Conservation (phyloP, 2,329 filamentous ascomycete species). For the Coniochaeta pulveracea region DNA sequence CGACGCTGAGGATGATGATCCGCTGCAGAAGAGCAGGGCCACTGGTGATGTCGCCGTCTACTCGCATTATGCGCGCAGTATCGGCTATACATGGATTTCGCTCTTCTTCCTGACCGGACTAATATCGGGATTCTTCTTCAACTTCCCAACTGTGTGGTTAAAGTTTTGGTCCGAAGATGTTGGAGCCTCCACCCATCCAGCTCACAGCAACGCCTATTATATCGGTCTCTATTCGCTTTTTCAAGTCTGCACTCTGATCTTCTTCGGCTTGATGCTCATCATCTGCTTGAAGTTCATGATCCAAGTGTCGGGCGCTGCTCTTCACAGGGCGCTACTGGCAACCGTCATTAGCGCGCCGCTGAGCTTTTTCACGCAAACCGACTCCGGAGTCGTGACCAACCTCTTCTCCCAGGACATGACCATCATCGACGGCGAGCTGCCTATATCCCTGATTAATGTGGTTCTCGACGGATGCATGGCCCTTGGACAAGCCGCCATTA, state of each 20-base stretch:
- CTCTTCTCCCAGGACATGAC: conserved; percentile 31
- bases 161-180: conserved; percentile 17
- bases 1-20: not conserved
- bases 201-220: conserved; percentile 15
- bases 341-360: conserved; percentile 21
- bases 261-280: conserved; percentile 12
- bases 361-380: conserved; percentile 22
- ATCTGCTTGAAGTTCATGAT: conserved; percentile 13
- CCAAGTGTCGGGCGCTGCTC: conserved; percentile 9
- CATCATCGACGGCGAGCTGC: conserved; percentile 26
- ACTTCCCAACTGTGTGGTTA: conserved; percentile 16
- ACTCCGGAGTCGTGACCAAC: conserved; percentile 23
- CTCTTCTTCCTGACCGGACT: conserved; percentile 9
- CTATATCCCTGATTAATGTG: conserved; percentile 16
- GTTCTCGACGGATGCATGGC: conserved; percentile 11
- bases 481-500: conserved; percentile 17
- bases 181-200: conserved; percentile 3
- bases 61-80: conserved; percentile 13
- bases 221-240: conserved; percentile 17
- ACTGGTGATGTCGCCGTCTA: conserved; percentile 13
- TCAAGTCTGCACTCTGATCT: conserved; percentile 10
- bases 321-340: conserved; percentile 18
- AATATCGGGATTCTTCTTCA: conserved; percentile 13
- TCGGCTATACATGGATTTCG: conserved; percentile 7
- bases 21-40: conserved; percentile 6